Evolutionary conservation across 2,329 filamentous ascomycete species (phyloP), one percentile per base, ranked within the genome.

Genomic region (Alternaria consortialis): DNA sequence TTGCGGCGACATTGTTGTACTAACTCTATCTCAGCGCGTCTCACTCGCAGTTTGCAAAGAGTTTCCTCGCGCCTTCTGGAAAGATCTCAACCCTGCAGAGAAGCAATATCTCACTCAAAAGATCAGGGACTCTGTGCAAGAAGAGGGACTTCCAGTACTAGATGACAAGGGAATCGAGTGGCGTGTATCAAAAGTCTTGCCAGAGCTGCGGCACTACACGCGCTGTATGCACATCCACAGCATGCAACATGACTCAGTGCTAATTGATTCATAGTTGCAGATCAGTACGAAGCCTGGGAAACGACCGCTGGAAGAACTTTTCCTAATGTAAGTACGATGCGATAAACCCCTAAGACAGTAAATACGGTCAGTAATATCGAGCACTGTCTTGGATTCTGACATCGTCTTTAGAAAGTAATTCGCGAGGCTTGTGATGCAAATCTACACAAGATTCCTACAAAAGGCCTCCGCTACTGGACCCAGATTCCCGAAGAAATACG

Each of bases 31-130:
- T 9, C 29, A 59, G 56, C 51, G 43, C n/a, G 29, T 59, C 29
- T 55, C 56, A 11, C 56, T 55, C n/a, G 29, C 15, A 37, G 51
- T 59, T 11, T 59, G 56, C 36, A 36, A 59, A 55, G 51, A 59
- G 7, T 32, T 43, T 36, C 40, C 37, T 7, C 43, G 44, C 20
- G 31, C 31, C 29, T 56, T 50, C 15, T 15, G 51, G 32, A 51
- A 31, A 17, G 52, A 60, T 4, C 47, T 60, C n/a, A 32, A 15
- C 13, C 23, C 44, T 6, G 13, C 7, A 6, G 23, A 56, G 11
- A 60, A 56, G 46, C 23, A 43, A 1, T 20, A n/a, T 7, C 42
- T 60, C 23, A 25, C 11, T 7, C 37, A 20, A n/a, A 27, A 25
- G 1, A 60, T 56, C 23, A 56, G 42, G 6, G 37, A 40, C 12